These are phyloP conservation scores for Pseudofabraea citricarpa DNA, from an alignment of 2,329 filamentous ascomycete genomes.

Conservation along the genomic window DNA sequence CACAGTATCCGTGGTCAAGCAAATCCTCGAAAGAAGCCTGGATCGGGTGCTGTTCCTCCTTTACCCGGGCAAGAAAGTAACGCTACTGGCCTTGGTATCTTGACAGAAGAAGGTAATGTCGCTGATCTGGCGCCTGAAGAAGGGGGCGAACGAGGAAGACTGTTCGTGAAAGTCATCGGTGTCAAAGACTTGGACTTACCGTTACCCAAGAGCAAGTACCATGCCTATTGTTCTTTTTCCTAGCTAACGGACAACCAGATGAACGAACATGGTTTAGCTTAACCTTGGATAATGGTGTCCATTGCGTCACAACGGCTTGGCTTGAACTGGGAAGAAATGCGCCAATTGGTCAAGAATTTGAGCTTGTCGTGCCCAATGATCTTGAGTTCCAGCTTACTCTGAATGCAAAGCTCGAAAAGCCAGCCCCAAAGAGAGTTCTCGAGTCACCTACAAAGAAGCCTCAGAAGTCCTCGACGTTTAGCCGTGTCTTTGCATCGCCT, in stretches of 20 bases:
- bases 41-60: slow-evolving; percentile 65
- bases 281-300: slow-evolving; percentile 95
- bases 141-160: slow-evolving; percentile 77
- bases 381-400: slow-evolving; percentile 98
- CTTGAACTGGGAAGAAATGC: slow-evolving; percentile 87
- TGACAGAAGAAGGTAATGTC: slow-evolving; percentile 49
- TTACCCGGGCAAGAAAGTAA: slow-evolving; percentile 86
- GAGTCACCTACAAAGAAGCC: slow-evolving; percentile 63
- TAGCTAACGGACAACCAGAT: slow-evolving; percentile 78
- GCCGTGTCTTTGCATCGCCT: slow-evolving; percentile 86
- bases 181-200: slow-evolving; percentile 94
- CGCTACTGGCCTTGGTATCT: slow-evolving; percentile 53
- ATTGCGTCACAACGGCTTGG: slow-evolving; percentile 96
- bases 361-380: slow-evolving; percentile 93
- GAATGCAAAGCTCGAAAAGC: slow-evolving; percentile 89
- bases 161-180: slow-evolving; percentile 98
- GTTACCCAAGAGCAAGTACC: slow-evolving; percentile 75
- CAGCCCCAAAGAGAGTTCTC: slow-evolving; percentile 51
- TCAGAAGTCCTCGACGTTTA: slow-evolving; percentile 82
- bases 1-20: slow-evolving; percentile 58
- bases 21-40: slow-evolving; percentile 33
- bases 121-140: slow-evolving; percentile 62
- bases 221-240: not conserved
- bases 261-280: slow-evolving; percentile 93
- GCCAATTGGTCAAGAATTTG: slow-evolving; percentile 96